Conservation (phyloP, 208 protist genomes). For the Trypanosomatidae sp. region DNA sequence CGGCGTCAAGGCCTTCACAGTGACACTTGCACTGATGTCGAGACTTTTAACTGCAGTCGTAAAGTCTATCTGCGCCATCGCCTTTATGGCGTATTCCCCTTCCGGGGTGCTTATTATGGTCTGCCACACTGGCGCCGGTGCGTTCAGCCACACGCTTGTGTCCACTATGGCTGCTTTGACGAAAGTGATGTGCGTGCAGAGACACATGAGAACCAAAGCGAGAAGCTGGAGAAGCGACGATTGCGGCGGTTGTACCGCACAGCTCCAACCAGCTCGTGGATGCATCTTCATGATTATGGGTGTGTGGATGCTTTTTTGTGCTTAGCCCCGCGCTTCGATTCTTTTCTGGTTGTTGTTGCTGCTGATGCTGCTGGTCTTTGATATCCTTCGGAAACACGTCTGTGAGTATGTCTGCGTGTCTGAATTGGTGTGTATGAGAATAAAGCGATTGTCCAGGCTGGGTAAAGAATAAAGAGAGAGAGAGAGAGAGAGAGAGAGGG, state of each 20-base stretch:
- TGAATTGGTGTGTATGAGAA: slow-evolving; percentile 1
- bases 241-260: neutral
- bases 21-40: neutral
- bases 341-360: neutral
- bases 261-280: neutral
- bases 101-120: neutral
- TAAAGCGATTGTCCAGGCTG: neutral
- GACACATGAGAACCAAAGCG: neutral
- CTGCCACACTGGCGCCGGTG: neutral
- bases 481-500: slow-evolving; percentile 2
- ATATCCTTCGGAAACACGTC: neutral
- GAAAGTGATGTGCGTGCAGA: neutral
- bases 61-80: neutral
- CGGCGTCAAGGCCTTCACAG: neutral
- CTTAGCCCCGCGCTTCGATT: neutral
- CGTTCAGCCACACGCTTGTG: slow-evolving; percentile 13
- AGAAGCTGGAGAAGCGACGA: neutral
- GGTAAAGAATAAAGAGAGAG: neutral
- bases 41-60: neutral
- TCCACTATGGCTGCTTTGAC: neutral
- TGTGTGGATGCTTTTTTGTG: neutral
- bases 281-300: neutral
- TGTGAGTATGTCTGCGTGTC: neutral
- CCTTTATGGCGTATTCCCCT: neutral
- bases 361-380: neutral